Conservation (phyloP, 2,329 filamentous ascomycete species). For the Zymoseptoria brevis region DNA sequence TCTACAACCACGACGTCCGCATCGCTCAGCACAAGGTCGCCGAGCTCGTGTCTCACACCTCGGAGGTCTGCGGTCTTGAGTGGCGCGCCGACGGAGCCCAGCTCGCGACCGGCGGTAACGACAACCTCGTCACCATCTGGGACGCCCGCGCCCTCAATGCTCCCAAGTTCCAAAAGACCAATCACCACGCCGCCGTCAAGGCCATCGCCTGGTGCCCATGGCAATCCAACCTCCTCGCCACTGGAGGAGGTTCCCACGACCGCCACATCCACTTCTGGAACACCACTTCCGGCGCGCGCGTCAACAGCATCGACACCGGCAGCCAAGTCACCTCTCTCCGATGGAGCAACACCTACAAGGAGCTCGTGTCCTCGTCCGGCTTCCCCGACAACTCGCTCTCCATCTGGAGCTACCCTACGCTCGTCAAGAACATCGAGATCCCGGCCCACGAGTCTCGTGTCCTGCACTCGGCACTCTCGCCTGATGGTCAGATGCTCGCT, state of each 20-base stretch:
- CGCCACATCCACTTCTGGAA: conserved; percentile 99
- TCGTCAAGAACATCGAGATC: conserved; percentile 96
- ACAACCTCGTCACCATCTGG: conserved; percentile 99
- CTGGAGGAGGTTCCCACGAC: conserved; percentile 92
- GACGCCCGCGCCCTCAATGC: conserved; percentile 87
- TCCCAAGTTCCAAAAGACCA: conserved; percentile 99
- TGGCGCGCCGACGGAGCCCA: conserved; percentile 96
- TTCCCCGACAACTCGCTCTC: conserved; percentile 99
- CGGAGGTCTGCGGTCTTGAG: conserved; percentile 94
- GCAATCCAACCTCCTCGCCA: conserved; percentile 95
- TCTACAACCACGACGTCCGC: conserved; percentile 98
- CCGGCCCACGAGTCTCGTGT: conserved; percentile 95
- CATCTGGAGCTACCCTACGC: conserved; percentile 97
- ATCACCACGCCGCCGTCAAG: conserved; percentile 98
- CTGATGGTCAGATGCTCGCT: conserved; percentile 94
- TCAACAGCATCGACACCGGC: conserved; percentile 98
- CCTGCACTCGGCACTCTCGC: conserved; percentile 91
- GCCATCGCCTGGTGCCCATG: conserved; percentile 97
- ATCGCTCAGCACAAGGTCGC: conserved; percentile 97
- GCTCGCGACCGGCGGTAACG: conserved; percentile 94
- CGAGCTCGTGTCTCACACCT: conserved; percentile 93
- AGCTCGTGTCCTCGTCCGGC: conserved; percentile 94
- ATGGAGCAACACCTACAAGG: conserved; percentile 95
- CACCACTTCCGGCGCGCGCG: conserved; percentile 90
- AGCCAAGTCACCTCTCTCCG: conserved; percentile 93